Evolutionary conservation across 1,284 basidiomycete genomes (phyloP).

Genomic region (Pseudozyma sp.): DNA sequence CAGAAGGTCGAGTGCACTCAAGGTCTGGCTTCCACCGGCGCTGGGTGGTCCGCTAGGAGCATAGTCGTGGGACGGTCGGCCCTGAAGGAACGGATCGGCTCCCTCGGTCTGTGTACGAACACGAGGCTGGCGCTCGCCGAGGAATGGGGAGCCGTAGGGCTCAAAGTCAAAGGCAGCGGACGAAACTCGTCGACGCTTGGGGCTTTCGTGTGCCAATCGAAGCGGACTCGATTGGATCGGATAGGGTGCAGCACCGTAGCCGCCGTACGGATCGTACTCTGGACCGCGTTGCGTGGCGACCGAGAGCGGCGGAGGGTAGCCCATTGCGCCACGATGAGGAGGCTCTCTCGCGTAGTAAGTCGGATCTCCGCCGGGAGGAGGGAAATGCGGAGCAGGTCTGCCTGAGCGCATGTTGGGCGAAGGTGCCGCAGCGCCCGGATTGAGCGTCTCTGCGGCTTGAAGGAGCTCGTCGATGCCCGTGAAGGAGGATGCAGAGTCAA

Average conservation of each 20-base stretch:
- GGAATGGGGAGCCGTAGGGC: constrained; percentile 49
- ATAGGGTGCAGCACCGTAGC: constrained; percentile 25
- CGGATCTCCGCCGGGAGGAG: constrained; percentile 20
- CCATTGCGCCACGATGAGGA: constrained; percentile 20
- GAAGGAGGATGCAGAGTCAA: constrained; percentile 51
- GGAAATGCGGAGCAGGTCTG: constrained; percentile 21
- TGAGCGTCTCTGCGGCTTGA: constrained; percentile 66
- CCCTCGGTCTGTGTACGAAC: constrained; percentile 53
- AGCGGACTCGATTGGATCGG: constrained; percentile 44
- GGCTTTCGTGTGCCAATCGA: constrained; percentile 57
- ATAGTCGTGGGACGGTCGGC: constrained; percentile 34
- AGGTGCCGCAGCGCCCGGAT: constrained; percentile 47
- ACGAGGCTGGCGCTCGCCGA: constrained; percentile 40
- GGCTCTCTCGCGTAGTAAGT: constrained; percentile 34
- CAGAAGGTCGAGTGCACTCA: constrained; percentile 66
- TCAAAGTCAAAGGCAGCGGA: constrained; percentile 53
- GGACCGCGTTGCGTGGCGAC: constrained; percentile 28
- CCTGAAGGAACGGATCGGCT: constrained; percentile 41
- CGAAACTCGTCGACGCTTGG: constrained; percentile 64
- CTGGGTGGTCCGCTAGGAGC: constrained; percentile 29
- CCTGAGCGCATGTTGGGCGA: constrained; percentile 32
- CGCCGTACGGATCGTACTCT: constrained; percentile 33
- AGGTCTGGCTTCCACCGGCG: constrained; percentile 35
- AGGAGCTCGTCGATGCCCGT: constrained; percentile 67
- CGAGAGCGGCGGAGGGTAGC: constrained; percentile 34